A percentile compares a stretch with the other conserved stretches of the same genome.
phyloP scores from a whole-genome alignment of 1,284 basidiomycete species.

The Athelia sp. region DNA sequence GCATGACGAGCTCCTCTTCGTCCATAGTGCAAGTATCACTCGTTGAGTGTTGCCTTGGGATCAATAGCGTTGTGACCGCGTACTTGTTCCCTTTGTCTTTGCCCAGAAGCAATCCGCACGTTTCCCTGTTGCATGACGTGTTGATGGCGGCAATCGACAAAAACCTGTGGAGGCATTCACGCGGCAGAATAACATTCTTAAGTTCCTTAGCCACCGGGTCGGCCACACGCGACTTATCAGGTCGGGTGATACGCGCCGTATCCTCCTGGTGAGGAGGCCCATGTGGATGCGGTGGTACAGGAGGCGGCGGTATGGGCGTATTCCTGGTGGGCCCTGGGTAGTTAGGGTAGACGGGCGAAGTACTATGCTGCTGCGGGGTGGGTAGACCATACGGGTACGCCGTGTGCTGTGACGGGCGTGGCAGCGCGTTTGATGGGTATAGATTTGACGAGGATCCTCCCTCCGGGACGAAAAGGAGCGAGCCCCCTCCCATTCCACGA shows the following conservation, averaged over 20 bases:
- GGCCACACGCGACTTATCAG: slow-evolving; percentile 14
- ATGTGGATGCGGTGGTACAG: slow-evolving; percentile 19
- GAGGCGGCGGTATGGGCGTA: slow-evolving; percentile 21
- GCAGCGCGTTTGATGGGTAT: neutral
- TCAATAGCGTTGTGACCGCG: slow-evolving; percentile 69
- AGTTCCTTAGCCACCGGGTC: slow-evolving; percentile 30
- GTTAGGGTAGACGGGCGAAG: slow-evolving; percentile 13
- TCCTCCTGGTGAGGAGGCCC: slow-evolving; percentile 21
- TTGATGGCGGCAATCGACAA: slow-evolving; percentile 63
- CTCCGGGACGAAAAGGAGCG: slow-evolving; percentile 24
- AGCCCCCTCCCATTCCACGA: slow-evolving; percentile 24
- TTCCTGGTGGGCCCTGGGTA: slow-evolving; percentile 23
- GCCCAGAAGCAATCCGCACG: slow-evolving; percentile 62
- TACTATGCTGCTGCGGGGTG: slow-evolving; percentile 11
- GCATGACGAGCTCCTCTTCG: slow-evolving; percentile 80
- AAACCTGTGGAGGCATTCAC: slow-evolving; percentile 68
- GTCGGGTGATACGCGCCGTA: slow-evolving; percentile 21
- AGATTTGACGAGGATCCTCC: neutral
- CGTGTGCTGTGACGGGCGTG: slow-evolving; percentile 2
- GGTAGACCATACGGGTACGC: slow-evolving; percentile 9
- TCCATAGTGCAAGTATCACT: slow-evolving; percentile 87
- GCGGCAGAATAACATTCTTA: slow-evolving; percentile 62
- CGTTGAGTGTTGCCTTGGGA: slow-evolving; percentile 82
- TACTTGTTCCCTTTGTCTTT: slow-evolving; percentile 52
- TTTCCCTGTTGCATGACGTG: slow-evolving; percentile 55